Percentiles rank a stretch among this genome's conserved stretches.
Conservation (phyloP, 371 early-diverging fungal genomes). For the Mycotypha africana region DNA sequence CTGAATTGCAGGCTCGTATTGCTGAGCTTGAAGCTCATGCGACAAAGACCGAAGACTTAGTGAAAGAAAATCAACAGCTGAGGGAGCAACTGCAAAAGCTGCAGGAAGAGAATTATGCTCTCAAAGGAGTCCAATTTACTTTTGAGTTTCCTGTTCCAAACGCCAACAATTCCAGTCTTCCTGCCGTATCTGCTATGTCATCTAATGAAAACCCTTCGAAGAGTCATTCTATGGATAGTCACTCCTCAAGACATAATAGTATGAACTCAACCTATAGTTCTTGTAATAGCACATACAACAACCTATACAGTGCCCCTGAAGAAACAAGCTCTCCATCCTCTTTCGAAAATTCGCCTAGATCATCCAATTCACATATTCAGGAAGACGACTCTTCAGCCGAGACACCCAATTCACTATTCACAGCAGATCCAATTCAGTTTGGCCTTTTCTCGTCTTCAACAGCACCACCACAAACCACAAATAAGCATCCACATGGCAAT, state of each 20-base stretch:
- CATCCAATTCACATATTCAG: conserved; percentile 13
- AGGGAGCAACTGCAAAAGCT: conserved; percentile 27
- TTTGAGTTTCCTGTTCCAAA: conserved; percentile 32
- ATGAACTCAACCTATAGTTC: not conserved
- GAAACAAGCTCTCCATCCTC: no score
- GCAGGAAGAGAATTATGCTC: conserved; percentile 37
- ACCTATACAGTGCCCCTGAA: not conserved
- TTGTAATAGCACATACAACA: not conserved
- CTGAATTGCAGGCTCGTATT: conserved; percentile 59
- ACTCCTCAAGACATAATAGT: no score
- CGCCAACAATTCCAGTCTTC: not conserved
- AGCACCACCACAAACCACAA: conserved; percentile 4
- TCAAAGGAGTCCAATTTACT: conserved; percentile 38
- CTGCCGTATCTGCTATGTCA: not conserved
- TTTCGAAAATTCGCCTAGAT: conserved; percentile 13
- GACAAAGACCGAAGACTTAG: conserved; percentile 18
- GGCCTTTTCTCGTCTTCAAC: conserved; percentile 9
- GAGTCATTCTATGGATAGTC: no score
- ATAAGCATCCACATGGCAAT: not conserved
- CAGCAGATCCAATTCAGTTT: no score
- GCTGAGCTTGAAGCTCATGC: conserved; percentile 50
- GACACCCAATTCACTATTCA: conserved; percentile 9
- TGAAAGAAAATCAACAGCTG: conserved; percentile 26
- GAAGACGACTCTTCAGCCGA: conserved; percentile 13
- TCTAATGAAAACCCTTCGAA: not conserved